Percentiles rank a stretch among this genome's conserved stretches.
phyloP scores from a whole-genome alignment of 1,284 basidiomycete genomes.

The Apiotrichum porosum region DNA sequence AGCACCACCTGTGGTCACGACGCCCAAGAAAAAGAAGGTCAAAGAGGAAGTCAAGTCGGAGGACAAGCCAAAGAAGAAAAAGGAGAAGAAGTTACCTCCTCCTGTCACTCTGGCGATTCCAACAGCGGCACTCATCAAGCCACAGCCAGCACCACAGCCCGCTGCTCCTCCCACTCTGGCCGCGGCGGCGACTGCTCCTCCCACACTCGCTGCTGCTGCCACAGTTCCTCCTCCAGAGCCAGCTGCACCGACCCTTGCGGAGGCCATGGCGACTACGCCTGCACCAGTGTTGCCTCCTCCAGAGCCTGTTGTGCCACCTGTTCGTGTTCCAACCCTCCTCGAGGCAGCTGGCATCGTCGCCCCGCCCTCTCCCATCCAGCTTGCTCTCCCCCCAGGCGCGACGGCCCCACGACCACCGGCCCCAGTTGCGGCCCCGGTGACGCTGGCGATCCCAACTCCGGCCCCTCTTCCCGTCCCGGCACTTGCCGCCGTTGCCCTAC shows the following conservation, averaged over 20 bases:
- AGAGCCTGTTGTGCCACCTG: neutral
- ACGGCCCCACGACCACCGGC: neutral
- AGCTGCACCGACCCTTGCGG: conserved; percentile 11
- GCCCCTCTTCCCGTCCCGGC: too few relatives aligned
- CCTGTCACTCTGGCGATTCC: neutral
- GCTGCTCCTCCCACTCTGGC: too few relatives aligned
- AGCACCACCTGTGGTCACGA: neutral
- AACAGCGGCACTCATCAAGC: neutral
- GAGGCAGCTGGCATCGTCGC: neutral
- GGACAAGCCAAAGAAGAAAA: conserved; percentile 16
- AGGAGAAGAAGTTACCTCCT: too few relatives aligned
- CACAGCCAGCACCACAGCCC: neutral
- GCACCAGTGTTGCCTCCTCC: neutral
- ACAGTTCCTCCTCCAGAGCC: conserved; percentile 3
- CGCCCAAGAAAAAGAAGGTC: conserved; percentile 15
- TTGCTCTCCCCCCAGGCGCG: too few relatives aligned
- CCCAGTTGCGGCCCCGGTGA: neutral
- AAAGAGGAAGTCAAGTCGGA: conserved; percentile 1
- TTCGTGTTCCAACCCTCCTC: conserved; percentile 2
- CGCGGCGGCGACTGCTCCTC: neutral
- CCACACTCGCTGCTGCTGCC: conserved; percentile 7
- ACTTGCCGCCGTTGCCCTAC: too few relatives aligned
- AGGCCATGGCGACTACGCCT: conserved; percentile 10
- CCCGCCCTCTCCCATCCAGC: too few relatives aligned
- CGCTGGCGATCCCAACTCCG: too few relatives aligned